phyloP scores from a whole-genome alignment of 768 basidiomycete genomes.

The Austroboletus festivus region DNA sequence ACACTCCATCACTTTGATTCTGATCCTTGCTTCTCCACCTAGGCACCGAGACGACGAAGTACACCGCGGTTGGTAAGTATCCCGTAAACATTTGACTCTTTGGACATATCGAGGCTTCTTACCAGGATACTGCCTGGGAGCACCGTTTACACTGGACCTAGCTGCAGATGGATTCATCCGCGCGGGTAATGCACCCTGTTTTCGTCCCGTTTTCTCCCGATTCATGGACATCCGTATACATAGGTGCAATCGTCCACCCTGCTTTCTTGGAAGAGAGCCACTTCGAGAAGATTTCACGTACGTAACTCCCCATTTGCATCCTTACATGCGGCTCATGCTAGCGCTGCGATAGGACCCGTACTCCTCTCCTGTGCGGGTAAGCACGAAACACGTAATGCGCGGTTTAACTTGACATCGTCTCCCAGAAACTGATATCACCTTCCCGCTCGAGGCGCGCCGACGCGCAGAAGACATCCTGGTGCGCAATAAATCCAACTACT shows the following conservation, averaged over 20 bases:
- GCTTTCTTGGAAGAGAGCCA: conserved; percentile 51
- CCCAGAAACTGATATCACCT: conserved; percentile 50
- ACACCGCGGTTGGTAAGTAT: conserved; percentile 40
- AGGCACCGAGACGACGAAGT: conserved; percentile 34
- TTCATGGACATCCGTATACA: neutral
- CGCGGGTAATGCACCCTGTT: conserved; percentile 40
- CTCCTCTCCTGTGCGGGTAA: conserved; percentile 26
- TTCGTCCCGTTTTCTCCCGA: too few relatives aligned
- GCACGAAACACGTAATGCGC: neutral
- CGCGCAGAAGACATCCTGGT: conserved; percentile 54
- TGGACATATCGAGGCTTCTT: neutral
- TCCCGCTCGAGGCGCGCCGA: conserved; percentile 47
- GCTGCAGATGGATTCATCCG: conserved; percentile 41
- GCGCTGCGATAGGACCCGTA: conserved; percentile 23
- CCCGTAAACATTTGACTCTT: neutral
- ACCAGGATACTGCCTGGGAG: conserved; percentile 63
- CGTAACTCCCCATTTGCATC: conserved; percentile 10
- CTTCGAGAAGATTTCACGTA: conserved; percentile 49
- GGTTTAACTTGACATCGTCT: neutral
- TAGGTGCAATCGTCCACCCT: conserved; percentile 54
- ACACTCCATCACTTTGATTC: neutral
- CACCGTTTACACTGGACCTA: conserved; percentile 45
- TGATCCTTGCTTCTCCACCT: neutral
- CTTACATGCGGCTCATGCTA: neutral
- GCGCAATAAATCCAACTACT: conserved; percentile 46